Evolutionary conservation across 2,329 filamentous ascomycete genomes (phyloP).

Genomic region (Colletotrichum sp.): DNA sequence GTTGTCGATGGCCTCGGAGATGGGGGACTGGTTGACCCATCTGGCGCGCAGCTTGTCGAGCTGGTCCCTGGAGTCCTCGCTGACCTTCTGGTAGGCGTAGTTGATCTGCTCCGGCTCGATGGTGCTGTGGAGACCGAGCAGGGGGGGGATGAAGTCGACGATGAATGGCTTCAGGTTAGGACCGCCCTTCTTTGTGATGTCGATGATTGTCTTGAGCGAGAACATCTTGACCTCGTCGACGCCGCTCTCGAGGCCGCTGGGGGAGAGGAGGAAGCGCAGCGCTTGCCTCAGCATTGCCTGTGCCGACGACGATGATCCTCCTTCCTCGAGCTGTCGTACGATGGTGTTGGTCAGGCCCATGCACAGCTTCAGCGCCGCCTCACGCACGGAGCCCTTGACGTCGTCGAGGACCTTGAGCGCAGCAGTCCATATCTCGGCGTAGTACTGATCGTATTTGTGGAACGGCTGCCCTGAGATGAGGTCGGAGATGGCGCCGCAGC

Average conservation of each 20-base stretch:
- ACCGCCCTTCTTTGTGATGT: conserved; percentile 90
- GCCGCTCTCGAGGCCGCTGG: conserved; percentile 86
- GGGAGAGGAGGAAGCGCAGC: conserved; percentile 87
- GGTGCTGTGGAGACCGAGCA: conserved; percentile 83
- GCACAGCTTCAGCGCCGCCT: conserved; percentile 81
- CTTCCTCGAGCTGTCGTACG: conserved; percentile 83
- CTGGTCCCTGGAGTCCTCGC: conserved; percentile 84
- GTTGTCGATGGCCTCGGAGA: conserved; percentile 91
- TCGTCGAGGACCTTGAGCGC: conserved; percentile 94
- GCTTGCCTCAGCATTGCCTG: conserved; percentile 84
- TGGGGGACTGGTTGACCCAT: conserved; percentile 82
- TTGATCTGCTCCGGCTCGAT: conserved; percentile 90
- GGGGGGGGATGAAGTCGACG: conserved; percentile 78
- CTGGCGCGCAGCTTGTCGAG: conserved; percentile 87
- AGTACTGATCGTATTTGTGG: conserved; percentile 80
- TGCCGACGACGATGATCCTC: conserved; percentile 72
- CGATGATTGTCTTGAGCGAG: conserved; percentile 80
- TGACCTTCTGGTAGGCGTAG: conserved; percentile 88
- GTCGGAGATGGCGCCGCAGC: conserved; percentile 88
- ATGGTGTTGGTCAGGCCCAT: conserved; percentile 84
- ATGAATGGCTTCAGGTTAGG: conserved; percentile 80
- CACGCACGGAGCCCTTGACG: conserved; percentile 88
- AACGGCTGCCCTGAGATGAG: conserved; percentile 82
- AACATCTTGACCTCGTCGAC: conserved; percentile 88
- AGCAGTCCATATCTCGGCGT: conserved; percentile 83